Base-by-base conservation (phyloP, 768 basidiomycete species). In the Tephrocybe sp. region DNA sequence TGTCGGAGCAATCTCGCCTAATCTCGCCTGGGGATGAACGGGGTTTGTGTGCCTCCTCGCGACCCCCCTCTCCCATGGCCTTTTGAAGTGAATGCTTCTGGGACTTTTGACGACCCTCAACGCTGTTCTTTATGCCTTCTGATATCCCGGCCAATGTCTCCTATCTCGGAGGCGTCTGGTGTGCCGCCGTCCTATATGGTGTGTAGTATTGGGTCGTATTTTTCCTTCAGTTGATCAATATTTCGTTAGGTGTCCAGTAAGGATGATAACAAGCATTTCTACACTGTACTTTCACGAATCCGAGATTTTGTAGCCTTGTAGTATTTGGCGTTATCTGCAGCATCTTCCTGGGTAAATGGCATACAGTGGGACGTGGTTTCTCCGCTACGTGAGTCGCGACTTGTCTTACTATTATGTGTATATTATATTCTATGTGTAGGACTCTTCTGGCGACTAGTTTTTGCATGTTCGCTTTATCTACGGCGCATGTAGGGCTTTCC, bases 151-250 rank as follows among this genome's bases (percentile, higher is more conserved):
- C 62, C 4, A 62, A 64, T 49, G 64, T 64, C 25, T 58, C 62
- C 8, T 65, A 65, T 47, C 61, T 65, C 22, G 61, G 58, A n/a
- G 64, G 62, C 10, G 56, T 65, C 19, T 65, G 64, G 64, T 56
- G 59, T 31, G 64, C 64, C 43, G 64, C 59, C 9, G 58, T 65
- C n/a, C 36, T 65, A 11, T 65, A 64, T 45, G 64, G 64, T 59
- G 48, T 34, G 59, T 19, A 19, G 18, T 38, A 18, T 3, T 5
- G 6, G 6, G 5, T 29, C 11, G 27, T 11, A 5, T 11, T 29
- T 29, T 29, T 5, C 11, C 27, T 29, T 29, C 11, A 5, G 6
- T 5, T 5, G 11, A 5, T 29, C 27, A 29, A 5, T 11, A 11
- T 29, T 29, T 29, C 27, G 27, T 29, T 11, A 65, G 64, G 64